phyloP scores from a whole-genome alignment of 2,329 filamentous ascomycete species.

The Arthrobotrys sphaeroides region DNA sequence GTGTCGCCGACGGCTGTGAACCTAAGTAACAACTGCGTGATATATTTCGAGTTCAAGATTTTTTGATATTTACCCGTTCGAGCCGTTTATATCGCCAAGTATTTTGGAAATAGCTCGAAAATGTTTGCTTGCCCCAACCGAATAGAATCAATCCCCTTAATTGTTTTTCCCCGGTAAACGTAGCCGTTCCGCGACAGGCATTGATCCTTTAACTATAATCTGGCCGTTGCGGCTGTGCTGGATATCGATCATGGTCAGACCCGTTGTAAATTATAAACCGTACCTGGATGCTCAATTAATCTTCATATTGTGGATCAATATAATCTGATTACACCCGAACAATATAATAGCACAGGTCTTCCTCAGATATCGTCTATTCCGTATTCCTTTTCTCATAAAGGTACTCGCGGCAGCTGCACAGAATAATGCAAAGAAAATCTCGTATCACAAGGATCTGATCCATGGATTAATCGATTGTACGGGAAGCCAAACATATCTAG shows the following conservation, averaged over 20 bases:
- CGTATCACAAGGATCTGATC: slow-evolving; percentile 45
- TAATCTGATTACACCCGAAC: background rate
- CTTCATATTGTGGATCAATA: too few species aligned
- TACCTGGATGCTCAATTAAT: background rate
- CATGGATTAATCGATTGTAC: slow-evolving; percentile 45
- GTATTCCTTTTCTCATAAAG: background rate
- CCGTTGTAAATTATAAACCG: too few species aligned
- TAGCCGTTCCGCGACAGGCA: slow-evolving; percentile 10
- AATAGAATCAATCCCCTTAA: background rate
- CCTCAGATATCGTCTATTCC: slow-evolving; percentile 12
- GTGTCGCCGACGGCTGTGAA: slow-evolving; percentile 10
- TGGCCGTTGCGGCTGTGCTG: background rate
- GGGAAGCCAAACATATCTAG: slow-evolving; percentile 25
- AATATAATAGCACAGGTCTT: too few species aligned
- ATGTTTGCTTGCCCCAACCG: too few species aligned
- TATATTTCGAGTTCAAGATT: background rate
- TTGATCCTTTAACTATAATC: background rate
- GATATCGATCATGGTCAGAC: too few species aligned
- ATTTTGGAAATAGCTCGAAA: background rate
- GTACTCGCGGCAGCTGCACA: background rate
- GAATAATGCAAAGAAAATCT: slow-evolving; percentile 1
- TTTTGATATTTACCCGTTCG: slow-evolving; percentile 11
- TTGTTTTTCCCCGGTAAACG: background rate
- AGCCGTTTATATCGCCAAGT: slow-evolving; percentile 12
- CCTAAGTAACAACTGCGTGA: too few species aligned